Percentiles rank a stretch among this genome's conserved stretches.
phyloP scores from a whole-genome alignment of 2,329 filamentous ascomycete genomes.

The Lasiodiplodia gonubiensis region DNA sequence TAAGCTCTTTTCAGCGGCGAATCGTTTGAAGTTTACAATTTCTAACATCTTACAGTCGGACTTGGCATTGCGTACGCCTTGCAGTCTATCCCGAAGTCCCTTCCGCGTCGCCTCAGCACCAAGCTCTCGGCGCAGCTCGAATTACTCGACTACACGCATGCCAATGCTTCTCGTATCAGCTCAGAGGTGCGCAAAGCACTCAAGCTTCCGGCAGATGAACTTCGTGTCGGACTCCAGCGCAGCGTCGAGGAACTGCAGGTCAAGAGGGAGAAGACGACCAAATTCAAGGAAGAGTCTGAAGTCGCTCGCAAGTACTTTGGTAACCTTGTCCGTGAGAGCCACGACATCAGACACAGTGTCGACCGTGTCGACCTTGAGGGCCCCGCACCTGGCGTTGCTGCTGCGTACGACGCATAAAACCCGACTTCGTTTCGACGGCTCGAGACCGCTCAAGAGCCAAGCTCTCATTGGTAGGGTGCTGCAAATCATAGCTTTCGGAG shows the following conservation, averaged over 20 bases:
- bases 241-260: conserved; percentile 81
- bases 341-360: conserved; percentile 56
- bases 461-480: not conserved
- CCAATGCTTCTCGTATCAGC: conserved; percentile 83
- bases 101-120: conserved; percentile 81
- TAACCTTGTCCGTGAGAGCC: conserved; percentile 73
- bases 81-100: conserved; percentile 83
- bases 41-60: conserved; percentile 58
- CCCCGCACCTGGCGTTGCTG: conserved; percentile 52
- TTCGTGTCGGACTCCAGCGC: conserved; percentile 81
- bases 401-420: conserved; percentile 34
- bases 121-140: conserved; percentile 84
- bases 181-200: conserved; percentile 87
- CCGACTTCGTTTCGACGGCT: too few species aligned
- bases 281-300: conserved; percentile 81
- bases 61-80: conserved; percentile 81
- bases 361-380: conserved; percentile 59
- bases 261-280: conserved; percentile 81
- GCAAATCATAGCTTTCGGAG: not conserved
- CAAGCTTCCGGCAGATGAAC: conserved; percentile 82
- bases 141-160: conserved; percentile 89
- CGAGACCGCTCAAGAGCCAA: not conserved
- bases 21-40: not conserved
- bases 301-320: conserved; percentile 88
- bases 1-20: conserved; percentile 56